Evolutionary conservation across 805 yeast genomes (phyloP), one percentile per base, ranked within the genome.

Genomic region (Monosporozyma servazzii): DNA sequence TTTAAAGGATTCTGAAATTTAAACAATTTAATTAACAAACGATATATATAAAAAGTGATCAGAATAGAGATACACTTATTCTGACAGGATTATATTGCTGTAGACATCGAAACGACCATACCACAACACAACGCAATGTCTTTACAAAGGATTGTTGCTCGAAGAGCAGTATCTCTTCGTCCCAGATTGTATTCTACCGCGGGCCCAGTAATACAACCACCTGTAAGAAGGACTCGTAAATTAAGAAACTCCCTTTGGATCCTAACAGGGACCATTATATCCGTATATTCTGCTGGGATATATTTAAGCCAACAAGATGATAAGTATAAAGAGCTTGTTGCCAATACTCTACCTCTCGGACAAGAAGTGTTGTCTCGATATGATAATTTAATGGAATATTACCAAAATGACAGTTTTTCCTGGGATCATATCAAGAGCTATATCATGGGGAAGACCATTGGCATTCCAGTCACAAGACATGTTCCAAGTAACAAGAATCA

Each of bases 341-440:
- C 81, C 21, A 82, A 81, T 56, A 77, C 76, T 53, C 77, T 84
- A 45, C 93, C 93, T 18, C 73, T 76, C 48, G 86, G 81, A 39
- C 85, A 81, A 58, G 66, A 68, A 21, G 67, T 77, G 30, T 75
- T 83, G 30, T 78, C 79, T 49, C 58, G 64, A 8, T 70, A 76
- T 49, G 86, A 82, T 56, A 69, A 67, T 9, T 59, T 64, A 30
- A 53, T 59, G 47, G 57, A 60, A 46, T 20, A 42, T 31, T 18
- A 43, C 36, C 27, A 48, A 21, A 39, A 40, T n/a, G 46, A 29
- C 20, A 20, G 27, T 23, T 42, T 39, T 29, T 45, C 63, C 5
- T 54, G 58, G 45, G 62, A 63, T 4, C 57, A 57, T 36, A 46
- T 63, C 41, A 63, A 59, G 49, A 58, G 59, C 15, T 48, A 54